Evolutionary conservation across 768 basidiomycete species (phyloP).

Genomic region (Hygrophorus pudorinus): DNA sequence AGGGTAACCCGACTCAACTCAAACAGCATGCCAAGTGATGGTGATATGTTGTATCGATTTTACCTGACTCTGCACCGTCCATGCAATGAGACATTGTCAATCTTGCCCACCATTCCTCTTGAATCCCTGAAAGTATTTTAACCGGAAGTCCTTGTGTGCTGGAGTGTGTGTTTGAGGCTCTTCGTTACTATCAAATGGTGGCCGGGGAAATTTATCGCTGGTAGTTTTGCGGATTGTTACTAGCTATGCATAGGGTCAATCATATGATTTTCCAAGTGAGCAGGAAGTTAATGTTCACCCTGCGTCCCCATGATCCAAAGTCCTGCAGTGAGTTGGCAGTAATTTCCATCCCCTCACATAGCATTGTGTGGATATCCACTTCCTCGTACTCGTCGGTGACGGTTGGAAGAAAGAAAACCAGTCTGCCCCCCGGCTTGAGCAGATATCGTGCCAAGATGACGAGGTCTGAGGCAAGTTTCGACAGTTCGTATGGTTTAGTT

Average conservation of each 20-base stretch:
- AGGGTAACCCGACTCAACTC: too few relatives aligned
- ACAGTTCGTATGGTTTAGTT: slow-evolving; percentile 86
- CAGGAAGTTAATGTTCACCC: slow-evolving; percentile 51
- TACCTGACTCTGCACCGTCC: too few relatives aligned
- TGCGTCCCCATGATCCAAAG: slow-evolving; percentile 90
- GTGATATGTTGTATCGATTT: too few relatives aligned
- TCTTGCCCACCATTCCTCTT: slow-evolving; percentile 25
- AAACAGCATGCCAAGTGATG: too few relatives aligned
- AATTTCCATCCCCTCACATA: slow-evolving; percentile 83
- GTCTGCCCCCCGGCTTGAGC: slow-evolving; percentile 73
- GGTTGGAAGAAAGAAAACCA: slow-evolving; percentile 94
- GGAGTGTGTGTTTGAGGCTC: slow-evolving; percentile 39
- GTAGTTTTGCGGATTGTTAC: slow-evolving; percentile 81
- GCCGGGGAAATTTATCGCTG: slow-evolving; percentile 33
- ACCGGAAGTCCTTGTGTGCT: slow-evolving; percentile 83
- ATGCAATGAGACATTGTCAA: too few relatives aligned
- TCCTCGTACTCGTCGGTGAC: slow-evolving; percentile 87
- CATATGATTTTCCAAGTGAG: background rate
- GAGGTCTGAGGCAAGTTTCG: slow-evolving; percentile 72
- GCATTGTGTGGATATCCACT: slow-evolving; percentile 68
- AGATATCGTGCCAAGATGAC: slow-evolving; percentile 74
- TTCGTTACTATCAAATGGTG: slow-evolving; percentile 35
- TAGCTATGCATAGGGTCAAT: slow-evolving; percentile 38
- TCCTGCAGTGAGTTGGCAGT: slow-evolving; percentile 85
- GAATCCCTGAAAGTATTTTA: slow-evolving; percentile 83